Evolutionary conservation across 1,284 basidiomycete species (phyloP), one percentile per base, ranked within the genome.

Genomic region (Farysia itapuensis): DNA sequence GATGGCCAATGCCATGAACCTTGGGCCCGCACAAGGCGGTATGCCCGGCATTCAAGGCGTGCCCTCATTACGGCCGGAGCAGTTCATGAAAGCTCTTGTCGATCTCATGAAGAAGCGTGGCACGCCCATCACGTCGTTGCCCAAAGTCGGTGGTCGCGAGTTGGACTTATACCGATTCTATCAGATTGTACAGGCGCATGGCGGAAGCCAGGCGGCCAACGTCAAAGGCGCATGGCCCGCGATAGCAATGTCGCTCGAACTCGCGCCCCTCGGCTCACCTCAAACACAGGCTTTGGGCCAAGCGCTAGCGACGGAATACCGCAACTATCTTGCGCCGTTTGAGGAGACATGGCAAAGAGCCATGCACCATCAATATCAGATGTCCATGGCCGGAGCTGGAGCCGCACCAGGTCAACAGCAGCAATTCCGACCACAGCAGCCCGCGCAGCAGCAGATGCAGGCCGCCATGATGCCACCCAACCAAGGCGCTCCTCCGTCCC

Each of bases 281-380:
- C 63, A 70, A 34, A 51, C 53, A 15, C 56, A 61, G 18, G 38
- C 56, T 19, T 43, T 65, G 11, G 61, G 57, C 6, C 48, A 54
- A 22, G 59, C 65, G 14, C 30, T 75, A 23, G 64, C 64, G 2
- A 56, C 63, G 28, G 52, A 65, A 30, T 75, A 64, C 34, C 54
- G 60, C 30, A 60, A 44, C 26, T 69, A 64, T 39, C 51, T 75
- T 25, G 61, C 54, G 5, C 63, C 68, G 3, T 72, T 75, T 20
- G 72, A 74, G 31, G 64, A 70, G 37, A 64, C 71, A 4, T 75
- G 70, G 70, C 63, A 63, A 38, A 56, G 67, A n/a, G 69, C 69
- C 2, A 57, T 71, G 51, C 51, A 67, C 15, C 69, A 71, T 16
- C 67, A 70, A 40, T 58, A 71, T 28, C 67, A 70, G 40, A 58